These are phyloP conservation scores for Saccharum spontaneum DNA, from an alignment of 176 grass and related monocot genomes.

Conservation along the genomic window DNA sequence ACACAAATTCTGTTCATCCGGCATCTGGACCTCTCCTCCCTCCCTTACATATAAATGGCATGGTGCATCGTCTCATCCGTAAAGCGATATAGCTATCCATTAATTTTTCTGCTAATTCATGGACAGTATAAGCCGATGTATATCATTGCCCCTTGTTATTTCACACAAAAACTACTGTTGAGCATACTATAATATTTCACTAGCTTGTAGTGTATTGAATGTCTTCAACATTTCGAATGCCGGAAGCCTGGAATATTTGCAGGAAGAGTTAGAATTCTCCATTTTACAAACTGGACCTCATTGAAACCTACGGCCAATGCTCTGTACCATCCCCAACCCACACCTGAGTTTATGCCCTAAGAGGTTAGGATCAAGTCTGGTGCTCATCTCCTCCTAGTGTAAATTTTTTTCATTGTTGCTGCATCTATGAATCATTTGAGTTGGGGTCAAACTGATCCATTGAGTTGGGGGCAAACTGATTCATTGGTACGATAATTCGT, in stretches of 20 bases:
- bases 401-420: neutral
- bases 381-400: neutral
- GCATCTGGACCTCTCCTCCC: neutral
- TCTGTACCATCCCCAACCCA: neutral
- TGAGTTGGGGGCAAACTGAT: neutral
- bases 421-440: neutral
- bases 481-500: neutral
- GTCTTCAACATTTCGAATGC: neutral
- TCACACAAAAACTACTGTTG: neutral
- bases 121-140: neutral
- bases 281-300: neutral
- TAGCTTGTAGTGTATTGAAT: neutral
- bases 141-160: neutral
- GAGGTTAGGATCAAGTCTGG: neutral
- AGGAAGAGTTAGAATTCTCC: neutral
- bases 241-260: neutral
- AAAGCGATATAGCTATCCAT: too few relatives aligned
- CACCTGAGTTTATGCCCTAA: neutral
- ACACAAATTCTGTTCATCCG: neutral
- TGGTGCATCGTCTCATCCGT: neutral
- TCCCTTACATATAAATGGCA: neutral
- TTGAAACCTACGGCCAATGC: neutral
- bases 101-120: neutral
- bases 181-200: neutral
- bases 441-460: neutral